Evolutionary conservation across 2,329 filamentous ascomycete species (phyloP).

Genomic region (Xylaria sp.): DNA sequence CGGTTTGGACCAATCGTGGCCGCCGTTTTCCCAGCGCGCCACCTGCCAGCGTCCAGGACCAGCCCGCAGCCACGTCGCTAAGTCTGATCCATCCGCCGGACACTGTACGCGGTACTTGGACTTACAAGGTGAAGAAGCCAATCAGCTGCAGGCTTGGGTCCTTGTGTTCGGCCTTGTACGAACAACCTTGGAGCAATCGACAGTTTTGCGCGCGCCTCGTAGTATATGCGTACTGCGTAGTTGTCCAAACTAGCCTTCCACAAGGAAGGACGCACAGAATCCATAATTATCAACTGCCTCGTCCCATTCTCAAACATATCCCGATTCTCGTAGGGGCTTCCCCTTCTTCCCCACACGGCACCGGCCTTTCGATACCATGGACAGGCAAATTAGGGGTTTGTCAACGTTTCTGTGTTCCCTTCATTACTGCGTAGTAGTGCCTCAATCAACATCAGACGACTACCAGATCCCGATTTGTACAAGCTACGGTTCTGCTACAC

Average conservation of each 20-base stretch:
- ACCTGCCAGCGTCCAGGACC: slow-evolving; percentile 35
- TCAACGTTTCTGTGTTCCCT: slow-evolving; percentile 32
- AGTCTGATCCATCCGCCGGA: slow-evolving; percentile 21
- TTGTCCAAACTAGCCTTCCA: background rate
- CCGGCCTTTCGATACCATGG: background rate
- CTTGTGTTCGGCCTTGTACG: slow-evolving; percentile 7
- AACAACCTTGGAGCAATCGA: slow-evolving; percentile 20
- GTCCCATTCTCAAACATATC: slow-evolving; percentile 11
- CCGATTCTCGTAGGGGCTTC: background rate
- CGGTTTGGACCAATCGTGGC: slow-evolving; percentile 15
- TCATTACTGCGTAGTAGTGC: background rate
- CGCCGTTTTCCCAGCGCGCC: slow-evolving; percentile 22
- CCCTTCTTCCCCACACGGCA: slow-evolving; percentile 20
- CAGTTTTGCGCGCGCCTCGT: slow-evolving; percentile 27
- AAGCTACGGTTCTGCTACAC: background rate
- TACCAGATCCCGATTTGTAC: slow-evolving; percentile 9
- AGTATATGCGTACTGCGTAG: background rate
- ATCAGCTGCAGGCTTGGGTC: slow-evolving; percentile 17
- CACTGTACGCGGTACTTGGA: slow-evolving; percentile 35
- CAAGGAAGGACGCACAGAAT: background rate
- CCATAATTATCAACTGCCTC: slow-evolving; percentile 5
- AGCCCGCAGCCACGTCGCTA: slow-evolving; percentile 33
- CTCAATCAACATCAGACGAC: background rate
- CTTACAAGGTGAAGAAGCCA: slow-evolving; percentile 10
- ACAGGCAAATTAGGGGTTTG: slow-evolving; percentile 28